These are phyloP conservation scores for Phalaenopsis hybrid DNA, from an alignment of 116 monocot genomes.

Conservation along the genomic window DNA sequence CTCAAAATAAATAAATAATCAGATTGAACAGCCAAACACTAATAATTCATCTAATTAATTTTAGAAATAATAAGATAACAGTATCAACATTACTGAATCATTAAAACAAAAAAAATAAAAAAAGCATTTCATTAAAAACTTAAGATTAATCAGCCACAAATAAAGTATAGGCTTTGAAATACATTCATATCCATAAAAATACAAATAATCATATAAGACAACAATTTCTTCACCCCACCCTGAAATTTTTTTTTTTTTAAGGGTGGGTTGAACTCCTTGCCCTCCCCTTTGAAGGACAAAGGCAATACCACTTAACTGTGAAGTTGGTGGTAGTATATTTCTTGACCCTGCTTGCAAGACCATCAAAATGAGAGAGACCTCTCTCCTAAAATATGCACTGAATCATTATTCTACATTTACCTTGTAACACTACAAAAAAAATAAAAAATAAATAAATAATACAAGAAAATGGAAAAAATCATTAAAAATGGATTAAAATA, in stretches of 20 bases:
- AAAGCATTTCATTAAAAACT: background rate
- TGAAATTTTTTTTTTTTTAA: background rate
- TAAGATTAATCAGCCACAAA: background rate
- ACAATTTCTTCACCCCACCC: background rate
- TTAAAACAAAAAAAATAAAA: no score
- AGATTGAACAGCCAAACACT: no score
- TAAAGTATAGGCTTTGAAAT: background rate
- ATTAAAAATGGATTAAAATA: no score
- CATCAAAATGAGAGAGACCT: background rate
- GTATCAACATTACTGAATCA: no score
- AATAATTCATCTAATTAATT: no score
- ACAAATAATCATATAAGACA: background rate
- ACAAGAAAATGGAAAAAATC: no score
- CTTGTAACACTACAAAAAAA: background rate
- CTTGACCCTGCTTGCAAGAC: constrained; percentile 11
- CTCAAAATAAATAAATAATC: no score
- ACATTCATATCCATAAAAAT: background rate
- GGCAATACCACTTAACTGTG: background rate
- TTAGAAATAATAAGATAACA: no score
- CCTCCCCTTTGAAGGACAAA: constrained; percentile 6
- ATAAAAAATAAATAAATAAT: background rate
- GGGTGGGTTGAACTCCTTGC: background rate
- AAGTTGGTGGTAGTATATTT: constrained; percentile 1
- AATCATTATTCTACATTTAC: constrained; percentile 5
- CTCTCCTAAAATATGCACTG: constrained; percentile 1